A percentile compares a stretch with the other conserved stretches of the same genome.
phyloP scores from a whole-genome alignment of 306 rosid species.

The Leucaena leucocephala region DNA sequence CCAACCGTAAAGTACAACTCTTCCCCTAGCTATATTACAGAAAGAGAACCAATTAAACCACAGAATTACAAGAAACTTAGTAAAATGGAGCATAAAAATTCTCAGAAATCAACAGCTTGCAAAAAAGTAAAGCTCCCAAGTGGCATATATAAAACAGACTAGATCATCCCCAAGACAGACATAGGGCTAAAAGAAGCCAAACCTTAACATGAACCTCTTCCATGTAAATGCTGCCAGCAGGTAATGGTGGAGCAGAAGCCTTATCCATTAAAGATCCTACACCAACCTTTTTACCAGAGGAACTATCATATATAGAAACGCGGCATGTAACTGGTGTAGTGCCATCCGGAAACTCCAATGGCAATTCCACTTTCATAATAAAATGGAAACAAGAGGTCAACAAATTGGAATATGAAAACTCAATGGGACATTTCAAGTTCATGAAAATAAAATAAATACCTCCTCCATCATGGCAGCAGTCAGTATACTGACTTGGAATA shows the following conservation, averaged over 20 bases:
- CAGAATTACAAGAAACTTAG: constrained; percentile 4
- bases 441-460: constrained; percentile 51
- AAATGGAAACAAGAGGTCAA: constrained; percentile 16
- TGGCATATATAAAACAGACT: neutral
- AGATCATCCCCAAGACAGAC: constrained; percentile 14
- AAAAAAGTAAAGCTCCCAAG: constrained; percentile 3
- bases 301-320: constrained; percentile 88
- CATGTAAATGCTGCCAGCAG: constrained; percentile 87
- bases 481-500: constrained; percentile 89
- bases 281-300: constrained; percentile 87
- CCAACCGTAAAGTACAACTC: constrained; percentile 81
- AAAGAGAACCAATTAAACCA: constrained; percentile 38
- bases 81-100: constrained; percentile 21
- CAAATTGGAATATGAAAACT: constrained; percentile 36
- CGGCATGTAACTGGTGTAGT: constrained; percentile 98
- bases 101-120: constrained; percentile 19
- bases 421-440: constrained; percentile 10
- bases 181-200: constrained; percentile 36
- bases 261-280: constrained; percentile 90
- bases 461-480: constrained; percentile 85
- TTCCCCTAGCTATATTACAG: constrained; percentile 74
- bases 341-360: constrained; percentile 98
- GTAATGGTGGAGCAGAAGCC: constrained; percentile 92
- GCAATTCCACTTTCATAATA: constrained; percentile 68
- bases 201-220: constrained; percentile 99